Evolutionary conservation across 2,329 filamentous ascomycete genomes (phyloP).

Genomic region (Bipolaris gigantea): DNA sequence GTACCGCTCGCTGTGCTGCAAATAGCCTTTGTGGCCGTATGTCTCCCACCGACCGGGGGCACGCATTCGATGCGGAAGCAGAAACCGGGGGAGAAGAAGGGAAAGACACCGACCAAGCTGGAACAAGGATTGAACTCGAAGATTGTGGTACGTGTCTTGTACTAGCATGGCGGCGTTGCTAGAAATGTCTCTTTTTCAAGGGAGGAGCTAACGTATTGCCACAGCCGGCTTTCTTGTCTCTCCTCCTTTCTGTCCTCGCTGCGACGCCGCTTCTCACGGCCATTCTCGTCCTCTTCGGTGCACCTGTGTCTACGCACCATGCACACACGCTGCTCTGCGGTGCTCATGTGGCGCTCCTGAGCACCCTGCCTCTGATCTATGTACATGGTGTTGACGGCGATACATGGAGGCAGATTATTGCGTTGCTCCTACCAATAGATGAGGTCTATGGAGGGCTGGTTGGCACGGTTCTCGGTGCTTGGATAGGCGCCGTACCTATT

Average conservation of each 20-base stretch:
- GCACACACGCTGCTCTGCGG: conserved; percentile 78
- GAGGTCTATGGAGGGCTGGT: conserved; percentile 79
- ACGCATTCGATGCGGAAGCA: conserved; percentile 54
- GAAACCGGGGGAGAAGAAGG: conserved; percentile 48
- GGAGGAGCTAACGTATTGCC: background rate
- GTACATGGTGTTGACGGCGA: conserved; percentile 74
- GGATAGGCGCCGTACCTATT: conserved; percentile 93
- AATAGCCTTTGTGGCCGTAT: conserved; percentile 59
- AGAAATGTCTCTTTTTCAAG: background rate
- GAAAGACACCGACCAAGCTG: conserved; percentile 25
- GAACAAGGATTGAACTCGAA: conserved; percentile 33
- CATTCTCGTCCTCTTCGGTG: conserved; percentile 83
- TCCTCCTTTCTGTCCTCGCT: conserved; percentile 60
- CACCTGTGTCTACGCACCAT: conserved; percentile 80
- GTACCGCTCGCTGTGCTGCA: conserved; percentile 68
- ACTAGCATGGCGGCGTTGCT: background rate
- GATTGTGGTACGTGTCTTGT: conserved; percentile 47
- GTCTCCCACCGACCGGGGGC: conserved; percentile 58
- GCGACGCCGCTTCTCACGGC: conserved; percentile 61
- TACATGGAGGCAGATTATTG: conserved; percentile 71
- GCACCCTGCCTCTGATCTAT: conserved; percentile 80
- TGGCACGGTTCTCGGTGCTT: conserved; percentile 80
- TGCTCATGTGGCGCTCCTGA: conserved; percentile 78
- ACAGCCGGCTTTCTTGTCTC: conserved; percentile 71
- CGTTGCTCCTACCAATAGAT: conserved; percentile 73